These are phyloP conservation scores for Curvularia lunata DNA, from an alignment of 2,329 filamentous ascomycete genomes.

Conservation along the genomic window DNA sequence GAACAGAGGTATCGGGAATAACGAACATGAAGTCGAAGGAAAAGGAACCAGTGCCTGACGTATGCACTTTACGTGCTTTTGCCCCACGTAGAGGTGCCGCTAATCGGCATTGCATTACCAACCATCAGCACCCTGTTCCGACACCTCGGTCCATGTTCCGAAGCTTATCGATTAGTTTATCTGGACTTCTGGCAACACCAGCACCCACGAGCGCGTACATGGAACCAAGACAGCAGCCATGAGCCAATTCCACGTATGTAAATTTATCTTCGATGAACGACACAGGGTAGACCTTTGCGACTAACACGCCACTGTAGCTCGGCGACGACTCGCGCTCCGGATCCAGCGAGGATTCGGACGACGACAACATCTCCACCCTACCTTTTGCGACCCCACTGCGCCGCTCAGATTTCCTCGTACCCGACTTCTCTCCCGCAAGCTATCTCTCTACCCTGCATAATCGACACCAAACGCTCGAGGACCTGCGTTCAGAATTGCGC, in stretches of 20 bases:
- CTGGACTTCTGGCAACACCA: constrained; percentile 17
- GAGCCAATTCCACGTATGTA: constrained; percentile 58
- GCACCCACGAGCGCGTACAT: constrained; percentile 7
- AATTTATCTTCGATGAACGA: background rate
- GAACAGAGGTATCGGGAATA: background rate
- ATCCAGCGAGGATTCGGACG: constrained; percentile 55
- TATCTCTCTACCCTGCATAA: constrained; percentile 86
- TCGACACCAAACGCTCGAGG: constrained; percentile 94
- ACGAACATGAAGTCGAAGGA: background rate
- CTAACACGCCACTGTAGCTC: constrained; percentile 9
- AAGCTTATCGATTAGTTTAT: constrained; percentile 34
- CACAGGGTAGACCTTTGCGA: background rate
- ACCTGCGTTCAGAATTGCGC: constrained; percentile 84
- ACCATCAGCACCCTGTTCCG: constrained; percentile 18
- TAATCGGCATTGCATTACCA: constrained; percentile 15
- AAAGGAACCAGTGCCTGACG: constrained; percentile 9
- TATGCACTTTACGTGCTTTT: constrained; percentile 9
- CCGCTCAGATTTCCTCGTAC: constrained; percentile 79
- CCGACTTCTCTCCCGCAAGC: constrained; percentile 74
- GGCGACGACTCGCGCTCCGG: constrained; percentile 23
- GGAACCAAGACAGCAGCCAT: constrained; percentile 41
- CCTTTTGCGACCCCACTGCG: constrained; percentile 88
- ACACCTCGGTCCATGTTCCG: constrained; percentile 35
- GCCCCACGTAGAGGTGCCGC: constrained; percentile 12
- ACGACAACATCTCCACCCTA: constrained; percentile 66